Conservation (phyloP, 75 land plant species). For the Chamaecyparis obtusa region DNA sequence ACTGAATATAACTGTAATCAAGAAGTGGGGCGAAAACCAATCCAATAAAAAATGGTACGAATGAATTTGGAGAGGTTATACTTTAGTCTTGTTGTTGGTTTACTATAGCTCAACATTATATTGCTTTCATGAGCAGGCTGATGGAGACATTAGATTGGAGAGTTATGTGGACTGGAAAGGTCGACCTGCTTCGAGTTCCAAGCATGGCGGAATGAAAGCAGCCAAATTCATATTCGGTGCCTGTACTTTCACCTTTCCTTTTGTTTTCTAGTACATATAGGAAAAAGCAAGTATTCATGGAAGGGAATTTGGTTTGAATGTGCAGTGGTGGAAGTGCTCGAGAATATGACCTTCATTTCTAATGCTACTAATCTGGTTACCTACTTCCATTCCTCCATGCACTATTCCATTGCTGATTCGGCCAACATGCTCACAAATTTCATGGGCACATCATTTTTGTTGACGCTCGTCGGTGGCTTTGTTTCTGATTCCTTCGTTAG, state of each 20-base stretch:
- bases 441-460: conserved; percentile 75
- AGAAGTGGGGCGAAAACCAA: too few relatives aligned
- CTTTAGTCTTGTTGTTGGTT: too few relatives aligned
- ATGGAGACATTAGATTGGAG: conserved; percentile 26
- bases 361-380: conserved; percentile 70
- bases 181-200: conserved; percentile 50
- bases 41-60: too few relatives aligned
- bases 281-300: neutral
- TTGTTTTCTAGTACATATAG: neutral
- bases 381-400: conserved; percentile 51
- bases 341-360: conserved; percentile 70
- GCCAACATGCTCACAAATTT: conserved; percentile 63
- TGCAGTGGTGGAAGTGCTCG: conserved; percentile 64
- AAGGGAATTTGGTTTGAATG: conserved; percentile 8
- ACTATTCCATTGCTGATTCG: conserved; percentile 43
- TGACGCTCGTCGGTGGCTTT: conserved; percentile 71
- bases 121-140: neutral
- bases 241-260: neutral
- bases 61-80: too few relatives aligned
- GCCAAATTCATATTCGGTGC: conserved; percentile 76
- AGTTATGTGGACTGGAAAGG: conserved; percentile 75
- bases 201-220: conserved; percentile 81
- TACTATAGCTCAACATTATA: too few relatives aligned
- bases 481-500: conserved; percentile 66
- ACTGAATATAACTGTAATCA: conserved; percentile 54